Base-by-base conservation (phyloP, 345 rosid species). In the Viola odorata region DNA sequence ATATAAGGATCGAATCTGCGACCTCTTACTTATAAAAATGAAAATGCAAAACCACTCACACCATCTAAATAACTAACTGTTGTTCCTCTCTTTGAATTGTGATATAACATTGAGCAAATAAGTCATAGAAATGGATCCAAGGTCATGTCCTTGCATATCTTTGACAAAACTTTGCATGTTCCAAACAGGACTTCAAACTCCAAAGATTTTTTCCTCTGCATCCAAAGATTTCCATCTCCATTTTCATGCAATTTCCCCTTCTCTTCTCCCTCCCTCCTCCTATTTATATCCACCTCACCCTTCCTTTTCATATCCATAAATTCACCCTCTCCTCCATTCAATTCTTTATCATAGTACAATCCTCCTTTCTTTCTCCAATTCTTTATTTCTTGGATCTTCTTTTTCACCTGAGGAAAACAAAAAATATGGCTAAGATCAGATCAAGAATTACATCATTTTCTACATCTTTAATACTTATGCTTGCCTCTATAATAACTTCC, bases 161-260 rank as follows among this genome's bases (percentile, higher is more conserved):
- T 59, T 66, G 66, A 69, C 56, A 69, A 62, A 65, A n/a, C 32
- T 45, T 47, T 32, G 4, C 52, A 1, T n/a, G 16, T 2, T 5
- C n/a, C 64, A 12, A 40, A 60, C 63, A 52, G 44, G 59, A 61
- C 52, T 23, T 23, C 32, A 23, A 23, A 9, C 60, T 7, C n/a
- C 13, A 50, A 44, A 55, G 37, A 44, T 39, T 67, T 45, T 59
- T 15, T 47, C 41, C 12, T 9, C 60, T 53, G 58, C 61, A 7
- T 3, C 45, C 8, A 47, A 5, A 68, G 59, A 64, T 54, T 55
- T 50, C 16, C 23, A 2, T 12, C 45, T 47, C 32, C 16, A 10
- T 52, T 61, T 73, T 53, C 78, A 50, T 79, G 80, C 67, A 75
- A 37, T 3, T 55, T 48, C 56, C 16, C 11, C 1, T 50, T 17